Conservation (phyloP, 2,329 filamentous ascomycete species). For the Fusarium pseudograminearum region DNA sequence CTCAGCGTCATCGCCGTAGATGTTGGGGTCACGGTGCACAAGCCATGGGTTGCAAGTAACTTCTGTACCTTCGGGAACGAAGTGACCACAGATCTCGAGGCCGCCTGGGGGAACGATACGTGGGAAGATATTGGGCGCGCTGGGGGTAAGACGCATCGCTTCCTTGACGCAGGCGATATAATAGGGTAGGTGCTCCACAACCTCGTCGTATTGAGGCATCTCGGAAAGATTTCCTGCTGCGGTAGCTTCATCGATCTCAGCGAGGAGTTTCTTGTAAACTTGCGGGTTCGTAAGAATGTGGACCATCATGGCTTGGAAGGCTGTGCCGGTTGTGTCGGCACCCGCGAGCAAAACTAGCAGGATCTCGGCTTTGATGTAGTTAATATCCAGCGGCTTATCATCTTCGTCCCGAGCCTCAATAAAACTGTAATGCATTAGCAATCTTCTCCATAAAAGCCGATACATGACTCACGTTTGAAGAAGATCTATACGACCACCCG, state of each 20-base stretch:
- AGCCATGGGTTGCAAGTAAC: constrained; percentile 56
- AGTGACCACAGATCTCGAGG: constrained; percentile 52
- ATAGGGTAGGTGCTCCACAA: constrained; percentile 54
- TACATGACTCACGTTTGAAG: constrained; percentile 59
- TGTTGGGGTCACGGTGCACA: constrained; percentile 49
- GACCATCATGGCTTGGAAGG: constrained; percentile 57
- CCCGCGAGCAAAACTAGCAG: constrained; percentile 51
- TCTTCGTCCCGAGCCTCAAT: constrained; percentile 33
- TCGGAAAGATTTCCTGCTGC: constrained; percentile 54
- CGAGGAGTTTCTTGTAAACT: constrained; percentile 38
- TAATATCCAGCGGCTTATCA: constrained; percentile 22
- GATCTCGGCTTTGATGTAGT: constrained; percentile 43
- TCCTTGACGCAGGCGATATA: constrained; percentile 67
- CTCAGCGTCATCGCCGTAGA: constrained; percentile 51
- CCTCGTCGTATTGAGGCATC: constrained; percentile 49
- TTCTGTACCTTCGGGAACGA: constrained; percentile 50
- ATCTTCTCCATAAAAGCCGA: fast-evolving
- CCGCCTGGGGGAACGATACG: constrained; percentile 61
- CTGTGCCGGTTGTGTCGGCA: constrained; percentile 62
- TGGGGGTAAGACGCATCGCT: constrained; percentile 63
- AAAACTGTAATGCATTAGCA: constrained; percentile 3
- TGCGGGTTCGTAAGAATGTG: constrained; percentile 35
- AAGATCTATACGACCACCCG: constrained; percentile 58
- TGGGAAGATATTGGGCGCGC: constrained; percentile 62
- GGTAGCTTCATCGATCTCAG: constrained; percentile 41